These are phyloP conservation scores for Oxytropis ochrocephala DNA, from an alignment of 306 rosid genomes.

Conservation along the genomic window DNA sequence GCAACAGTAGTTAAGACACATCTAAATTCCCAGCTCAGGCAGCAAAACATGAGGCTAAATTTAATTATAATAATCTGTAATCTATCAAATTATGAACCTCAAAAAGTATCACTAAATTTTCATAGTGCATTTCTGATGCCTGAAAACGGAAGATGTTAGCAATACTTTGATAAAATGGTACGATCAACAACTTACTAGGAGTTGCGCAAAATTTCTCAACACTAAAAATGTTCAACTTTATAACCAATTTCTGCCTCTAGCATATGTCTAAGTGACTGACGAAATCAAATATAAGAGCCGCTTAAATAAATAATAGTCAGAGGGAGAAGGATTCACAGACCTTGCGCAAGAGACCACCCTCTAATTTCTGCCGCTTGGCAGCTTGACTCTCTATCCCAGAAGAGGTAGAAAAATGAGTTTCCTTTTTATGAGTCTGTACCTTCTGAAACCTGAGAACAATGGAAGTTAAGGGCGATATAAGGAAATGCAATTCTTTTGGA, in stretches of 20 bases:
- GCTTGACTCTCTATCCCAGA: conserved; percentile 72
- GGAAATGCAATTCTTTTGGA: conserved; percentile 14
- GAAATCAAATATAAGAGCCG: neutral
- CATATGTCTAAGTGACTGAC: neutral
- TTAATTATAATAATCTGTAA: conserved; percentile 2
- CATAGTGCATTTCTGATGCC: neutral
- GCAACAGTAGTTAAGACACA: neutral
- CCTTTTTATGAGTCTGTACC: conserved; percentile 40
- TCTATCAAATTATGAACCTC: neutral
- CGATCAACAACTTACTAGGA: conserved; percentile 5
- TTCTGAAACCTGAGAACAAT: conserved; percentile 55
- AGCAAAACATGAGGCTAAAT: conserved; percentile 14
- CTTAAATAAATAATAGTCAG: conserved; percentile 12
- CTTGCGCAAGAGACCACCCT: conserved; percentile 72
- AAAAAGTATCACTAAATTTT: conserved; percentile 9
- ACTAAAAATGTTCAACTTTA: neutral
- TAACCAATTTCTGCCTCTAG: neutral
- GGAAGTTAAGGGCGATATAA: conserved; percentile 9
- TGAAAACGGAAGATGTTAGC: conserved; percentile 1
- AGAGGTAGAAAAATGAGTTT: conserved; percentile 40
- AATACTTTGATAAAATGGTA: neutral
- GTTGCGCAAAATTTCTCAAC: neutral
- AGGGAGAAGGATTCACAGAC: conserved; percentile 30
- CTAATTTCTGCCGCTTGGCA: conserved; percentile 86
- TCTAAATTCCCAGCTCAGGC: neutral